A percentile compares a stretch with the other conserved stretches of the same genome.
Conservation (phyloP, 1,284 basidiomycete species). For the Butyriboletus appendiculatus region DNA sequence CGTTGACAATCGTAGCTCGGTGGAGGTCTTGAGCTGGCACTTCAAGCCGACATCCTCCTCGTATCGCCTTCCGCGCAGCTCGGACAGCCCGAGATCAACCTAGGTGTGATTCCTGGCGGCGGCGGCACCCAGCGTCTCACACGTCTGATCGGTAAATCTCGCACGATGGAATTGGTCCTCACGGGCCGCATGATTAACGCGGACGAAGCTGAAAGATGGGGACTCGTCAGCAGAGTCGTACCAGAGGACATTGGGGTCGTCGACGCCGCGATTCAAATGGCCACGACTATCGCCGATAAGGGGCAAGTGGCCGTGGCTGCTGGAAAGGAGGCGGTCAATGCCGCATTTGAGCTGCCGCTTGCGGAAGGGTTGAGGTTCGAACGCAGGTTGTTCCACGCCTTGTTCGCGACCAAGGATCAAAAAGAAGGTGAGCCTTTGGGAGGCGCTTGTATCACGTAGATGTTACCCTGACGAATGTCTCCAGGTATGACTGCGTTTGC, state of each 20-base stretch:
- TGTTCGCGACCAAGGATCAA: slow-evolving; percentile 96
- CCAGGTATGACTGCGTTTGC: slow-evolving; percentile 94
- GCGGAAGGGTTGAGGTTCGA: slow-evolving; percentile 88
- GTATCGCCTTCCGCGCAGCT: slow-evolving; percentile 93
- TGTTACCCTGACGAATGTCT: slow-evolving; percentile 3
- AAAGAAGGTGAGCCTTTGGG: slow-evolving; percentile 77
- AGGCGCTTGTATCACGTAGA: background rate
- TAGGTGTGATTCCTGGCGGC: slow-evolving; percentile 94
- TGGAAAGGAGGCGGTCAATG: slow-evolving; percentile 95
- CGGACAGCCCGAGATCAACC: slow-evolving; percentile 96
- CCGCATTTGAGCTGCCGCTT: slow-evolving; percentile 83
- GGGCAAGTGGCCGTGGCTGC: slow-evolving; percentile 86
- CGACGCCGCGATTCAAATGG: slow-evolving; percentile 87
- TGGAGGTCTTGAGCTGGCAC: slow-evolving; percentile 94
- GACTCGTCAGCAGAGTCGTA: slow-evolving; percentile 81
- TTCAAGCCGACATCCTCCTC: slow-evolving; percentile 97
- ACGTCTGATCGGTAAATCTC: slow-evolving; percentile 87
- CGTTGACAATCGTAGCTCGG: slow-evolving; percentile 63
- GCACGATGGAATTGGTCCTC: slow-evolving; percentile 94
- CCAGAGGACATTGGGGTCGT: slow-evolving; percentile 79
- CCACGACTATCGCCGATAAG: slow-evolving; percentile 81
- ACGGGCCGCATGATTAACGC: slow-evolving; percentile 86
- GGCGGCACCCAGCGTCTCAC: slow-evolving; percentile 87
- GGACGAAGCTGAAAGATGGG: slow-evolving; percentile 86
- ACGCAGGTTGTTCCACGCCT: slow-evolving; percentile 86